Evolutionary conservation across 371 early-diverging fungal genomes (phyloP), one percentile per base, ranked within the genome.

Genomic region (Rhizopus microsporus): DNA sequence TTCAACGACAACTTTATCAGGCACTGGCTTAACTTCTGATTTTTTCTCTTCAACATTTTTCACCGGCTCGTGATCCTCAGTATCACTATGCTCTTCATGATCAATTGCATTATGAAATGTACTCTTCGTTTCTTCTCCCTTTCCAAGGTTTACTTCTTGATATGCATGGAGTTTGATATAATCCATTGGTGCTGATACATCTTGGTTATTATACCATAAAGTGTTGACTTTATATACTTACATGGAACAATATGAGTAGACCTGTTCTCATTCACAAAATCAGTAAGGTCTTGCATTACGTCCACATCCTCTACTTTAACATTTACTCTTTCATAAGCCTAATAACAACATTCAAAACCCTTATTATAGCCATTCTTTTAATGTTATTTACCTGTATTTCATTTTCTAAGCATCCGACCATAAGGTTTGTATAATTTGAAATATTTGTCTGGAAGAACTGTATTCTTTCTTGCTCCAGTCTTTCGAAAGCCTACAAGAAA

Each of bases 131-230:
- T 49, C 59, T 15, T 48, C 49, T 52, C 29, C 57, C 37, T 7
- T 54, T 15, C 47, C 56, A 17, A 37, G 38, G 16, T 55, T 49
- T 4, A 54, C 43, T 42, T 66, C 67, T 32, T 62, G 53, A 33
- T 62, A 62, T 10, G 67, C 56, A 43, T 57, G 47, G 9, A 66
- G 33, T 12, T 66, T 66, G 4, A 66, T 54, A 47, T 66, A 62
- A 35, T 66, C 62, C 55, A 57, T 57, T 4, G 59, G 34, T 12
- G 50, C 66, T 65, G 54, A 39, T 6, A 49, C 3, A 12, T 10
- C 12, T 37, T 39, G 13, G 23, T 6, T 23, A 4, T 30, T 13
- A 31, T 29, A 29, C 17, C 23, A 23, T 46, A 46, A 46, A 46
- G 30, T 46, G 29, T 23, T 23, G 23, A 23, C 2, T 23, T 1